Evolutionary conservation across 176 grass and related monocot species (phyloP), one percentile per base, ranked within the genome.

Genomic region (Miscanthus lutarioriparius): DNA sequence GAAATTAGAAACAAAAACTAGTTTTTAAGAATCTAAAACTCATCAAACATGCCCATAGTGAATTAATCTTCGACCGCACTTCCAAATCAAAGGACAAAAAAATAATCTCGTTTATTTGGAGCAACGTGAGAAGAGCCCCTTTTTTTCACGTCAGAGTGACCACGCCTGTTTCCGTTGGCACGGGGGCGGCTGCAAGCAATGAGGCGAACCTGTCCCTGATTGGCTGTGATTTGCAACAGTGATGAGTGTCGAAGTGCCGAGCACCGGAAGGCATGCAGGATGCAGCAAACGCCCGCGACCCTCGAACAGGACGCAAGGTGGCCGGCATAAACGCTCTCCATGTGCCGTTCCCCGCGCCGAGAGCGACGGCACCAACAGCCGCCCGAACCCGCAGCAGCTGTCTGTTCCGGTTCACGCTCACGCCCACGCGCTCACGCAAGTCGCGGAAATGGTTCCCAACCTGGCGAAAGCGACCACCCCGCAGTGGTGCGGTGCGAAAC

Each of bases 401-500:
- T n/a, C 9, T 62, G 58, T 5, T 62, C 10, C 22, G 3, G 58
- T 61, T 61, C n/a, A 25, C 20, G 58, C 58, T 7, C 77, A 61
- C 77, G 41, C 27, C 51, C 47, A 75, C 73, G 77, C 77, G 43
- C 16, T 75, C 48, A 76, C 73, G 74, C 44, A 33, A 19, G 48
- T 16, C 54, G 61, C 75, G 33, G 69, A 48, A 36, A 58, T 81
- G 87, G 64, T 14, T 53, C 48, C 83, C 88, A 89, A 72, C 72
- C 88, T 89, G 83, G 78, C 72, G 88, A 89, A 53, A 86, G 74
- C 83, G 88, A 89, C 72, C 70, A 25, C 6, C 69, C 28, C 67
- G 41, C 51, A 10, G 39, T 64, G 77, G 15, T 9, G 11, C 80
- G 5, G n/a, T 51, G 9, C 51, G 41, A 35, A 28, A 70, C 30